Conservation (phyloP, 768 basidiomycete genomes). For the Boletellus sp. region DNA sequence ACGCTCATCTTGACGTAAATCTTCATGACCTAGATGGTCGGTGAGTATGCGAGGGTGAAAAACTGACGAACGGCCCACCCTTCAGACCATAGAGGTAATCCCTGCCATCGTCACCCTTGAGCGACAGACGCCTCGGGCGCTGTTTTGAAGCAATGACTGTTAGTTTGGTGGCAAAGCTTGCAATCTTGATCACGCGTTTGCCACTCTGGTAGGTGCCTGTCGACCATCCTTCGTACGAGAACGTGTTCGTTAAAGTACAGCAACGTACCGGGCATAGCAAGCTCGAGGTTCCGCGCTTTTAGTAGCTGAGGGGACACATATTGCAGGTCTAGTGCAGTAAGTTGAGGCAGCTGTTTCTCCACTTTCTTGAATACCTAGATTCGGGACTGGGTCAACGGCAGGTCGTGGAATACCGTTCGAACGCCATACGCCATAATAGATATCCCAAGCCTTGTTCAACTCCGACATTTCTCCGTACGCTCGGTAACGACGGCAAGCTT, state of each 20-base stretch:
- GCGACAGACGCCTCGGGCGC: slow-evolving; percentile 81
- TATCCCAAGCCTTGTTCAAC: slow-evolving; percentile 97
- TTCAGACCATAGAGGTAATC: slow-evolving; percentile 93
- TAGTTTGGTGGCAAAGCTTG: slow-evolving; percentile 82
- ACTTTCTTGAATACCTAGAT: slow-evolving; percentile 90
- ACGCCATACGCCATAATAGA: slow-evolving; percentile 80
- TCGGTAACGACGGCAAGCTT: slow-evolving; percentile 84
- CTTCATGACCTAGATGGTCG: slow-evolving; percentile 77
- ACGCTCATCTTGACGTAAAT: slow-evolving; percentile 96
- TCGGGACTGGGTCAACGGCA: background rate
- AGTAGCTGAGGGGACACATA: slow-evolving; percentile 93
- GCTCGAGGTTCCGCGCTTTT: slow-evolving; percentile 82
- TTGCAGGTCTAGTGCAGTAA: slow-evolving; percentile 90
- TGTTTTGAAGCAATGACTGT: slow-evolving; percentile 97
- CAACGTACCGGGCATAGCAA: slow-evolving; percentile 86
- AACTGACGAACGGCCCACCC: slow-evolving; percentile 43
- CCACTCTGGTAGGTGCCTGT: slow-evolving; percentile 91
- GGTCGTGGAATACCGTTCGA: background rate
- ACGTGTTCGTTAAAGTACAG: background rate
- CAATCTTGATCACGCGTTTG: slow-evolving; percentile 74
- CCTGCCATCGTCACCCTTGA: slow-evolving; percentile 87
- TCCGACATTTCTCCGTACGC: slow-evolving; percentile 84
- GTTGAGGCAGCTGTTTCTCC: slow-evolving; percentile 86
- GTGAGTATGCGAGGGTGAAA: background rate
- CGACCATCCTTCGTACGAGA: background rate